A percentile compares a stretch with the other conserved stretches of the same genome.
These are phyloP conservation scores for Sporothrix humicola DNA, from an alignment of 2,329 filamentous ascomycete species.

Conservation along the genomic window DNA sequence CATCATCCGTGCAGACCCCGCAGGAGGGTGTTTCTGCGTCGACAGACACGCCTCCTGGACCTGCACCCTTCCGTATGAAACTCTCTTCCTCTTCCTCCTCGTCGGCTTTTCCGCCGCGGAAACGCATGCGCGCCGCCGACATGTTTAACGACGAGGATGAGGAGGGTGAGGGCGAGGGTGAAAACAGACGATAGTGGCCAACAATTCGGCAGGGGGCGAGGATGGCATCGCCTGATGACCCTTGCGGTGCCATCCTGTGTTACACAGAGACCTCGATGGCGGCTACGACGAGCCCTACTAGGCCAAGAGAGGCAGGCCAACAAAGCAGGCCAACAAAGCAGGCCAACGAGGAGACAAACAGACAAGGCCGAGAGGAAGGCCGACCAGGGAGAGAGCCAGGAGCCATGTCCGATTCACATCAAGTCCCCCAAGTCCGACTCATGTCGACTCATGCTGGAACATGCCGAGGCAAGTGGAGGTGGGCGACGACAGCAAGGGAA, in stretches of 20 bases:
- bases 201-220: neutral
- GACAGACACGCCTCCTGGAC: no score
- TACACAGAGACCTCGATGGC: neutral
- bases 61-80: conserved; percentile 32
- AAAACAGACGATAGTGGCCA: neutral
- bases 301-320: conserved; percentile 20
- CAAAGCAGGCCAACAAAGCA: conserved; percentile 10
- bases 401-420: neutral
- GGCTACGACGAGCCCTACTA: neutral
- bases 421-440: neutral
- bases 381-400: neutral
- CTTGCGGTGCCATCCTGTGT: no score
- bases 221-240: no score
- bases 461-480: neutral
- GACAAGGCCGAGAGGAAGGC: neutral
- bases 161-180: conserved; percentile 40
- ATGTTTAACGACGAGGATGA: conserved; percentile 81
- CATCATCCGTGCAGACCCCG: neutral
- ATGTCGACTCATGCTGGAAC: neutral
- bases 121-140: conserved; percentile 76
- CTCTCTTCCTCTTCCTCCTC: conserved; percentile 30
- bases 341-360: neutral
- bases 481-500: neutral
- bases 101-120: conserved; percentile 49
- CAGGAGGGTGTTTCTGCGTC: neutral